Evolutionary conservation across 306 rosid genomes (phyloP).

Genomic region (Sesbania bispinosa): DNA sequence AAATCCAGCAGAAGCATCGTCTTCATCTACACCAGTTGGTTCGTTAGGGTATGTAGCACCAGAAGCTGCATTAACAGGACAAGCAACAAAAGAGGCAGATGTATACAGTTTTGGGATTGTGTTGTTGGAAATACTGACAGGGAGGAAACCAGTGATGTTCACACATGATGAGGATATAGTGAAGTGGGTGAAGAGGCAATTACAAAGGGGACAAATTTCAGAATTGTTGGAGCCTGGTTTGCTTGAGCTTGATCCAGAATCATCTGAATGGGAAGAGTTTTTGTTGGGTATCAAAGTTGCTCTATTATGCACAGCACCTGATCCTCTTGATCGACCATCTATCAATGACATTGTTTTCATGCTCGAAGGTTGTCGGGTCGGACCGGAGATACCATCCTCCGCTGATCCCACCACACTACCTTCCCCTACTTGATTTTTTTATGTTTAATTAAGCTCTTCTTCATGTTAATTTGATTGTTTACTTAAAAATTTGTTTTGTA

Average conservation of each 20-base stretch:
- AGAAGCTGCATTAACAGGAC: slow-evolving; percentile 60
- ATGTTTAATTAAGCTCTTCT: slow-evolving; percentile 18
- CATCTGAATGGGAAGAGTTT: slow-evolving; percentile 90
- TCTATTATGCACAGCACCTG: slow-evolving; percentile 77
- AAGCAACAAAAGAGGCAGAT: slow-evolving; percentile 63
- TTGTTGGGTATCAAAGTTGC: slow-evolving; percentile 77
- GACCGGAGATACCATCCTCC: slow-evolving; percentile 78
- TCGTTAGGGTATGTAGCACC: slow-evolving; percentile 74
- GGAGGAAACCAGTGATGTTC: slow-evolving; percentile 76
- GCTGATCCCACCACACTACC: slow-evolving; percentile 80
- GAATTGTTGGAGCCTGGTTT: slow-evolving; percentile 80
- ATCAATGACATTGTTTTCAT: slow-evolving; percentile 79
- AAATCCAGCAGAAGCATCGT: slow-evolving; percentile 49
- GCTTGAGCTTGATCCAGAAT: slow-evolving; percentile 81
- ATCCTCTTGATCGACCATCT: slow-evolving; percentile 81
- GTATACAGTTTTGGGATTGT: slow-evolving; percentile 83
- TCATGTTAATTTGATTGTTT: background rate
- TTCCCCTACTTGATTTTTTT: slow-evolving; percentile 58
- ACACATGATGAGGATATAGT: slow-evolving; percentile 77
- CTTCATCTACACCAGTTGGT: slow-evolving; percentile 55
- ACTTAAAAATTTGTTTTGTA: slow-evolving; percentile 4
- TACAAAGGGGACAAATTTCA: slow-evolving; percentile 64
- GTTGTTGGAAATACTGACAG: slow-evolving; percentile 71
- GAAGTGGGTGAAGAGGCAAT: slow-evolving; percentile 79
- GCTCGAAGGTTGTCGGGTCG: slow-evolving; percentile 91